Percentiles rank a stretch among this genome's conserved stretches.
phyloP scores from a whole-genome alignment of 176 grass and related monocot species.

The Alopecurus myosuroides region DNA sequence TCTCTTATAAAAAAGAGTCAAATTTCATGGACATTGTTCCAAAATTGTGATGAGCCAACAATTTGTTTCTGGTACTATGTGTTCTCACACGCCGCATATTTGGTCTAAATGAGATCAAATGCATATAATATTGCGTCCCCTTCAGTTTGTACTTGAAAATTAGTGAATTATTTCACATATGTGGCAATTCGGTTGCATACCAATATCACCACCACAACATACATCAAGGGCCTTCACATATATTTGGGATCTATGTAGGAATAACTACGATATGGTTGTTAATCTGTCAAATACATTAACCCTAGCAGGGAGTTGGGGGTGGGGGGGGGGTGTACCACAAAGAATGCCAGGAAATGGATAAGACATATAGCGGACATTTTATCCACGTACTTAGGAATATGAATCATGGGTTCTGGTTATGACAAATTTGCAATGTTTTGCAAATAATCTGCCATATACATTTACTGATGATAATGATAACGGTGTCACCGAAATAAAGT shows the following conservation, averaged over 20 bases:
- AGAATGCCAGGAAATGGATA: background rate
- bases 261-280: too few relatives aligned
- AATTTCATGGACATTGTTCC: background rate
- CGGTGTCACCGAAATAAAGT: background rate
- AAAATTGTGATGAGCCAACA: background rate
- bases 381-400: background rate
- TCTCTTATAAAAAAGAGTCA: background rate
- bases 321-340: background rate
- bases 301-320: background rate
- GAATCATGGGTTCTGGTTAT: background rate
- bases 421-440: background rate
- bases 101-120: background rate
- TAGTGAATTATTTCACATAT: too few relatives aligned
- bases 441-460: background rate
- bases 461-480: background rate
- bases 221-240: too few relatives aligned
- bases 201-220: too few relatives aligned
- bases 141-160: background rate
- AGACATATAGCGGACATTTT: background rate
- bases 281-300: background rate
- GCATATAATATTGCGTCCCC: background rate
- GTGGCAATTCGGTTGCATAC: too few relatives aligned
- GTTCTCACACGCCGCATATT: background rate
- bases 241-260: too few relatives aligned
- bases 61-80: too few relatives aligned